Base-by-base conservation (phyloP, 1,284 basidiomycete genomes). In the Puccinia triticina region DNA sequence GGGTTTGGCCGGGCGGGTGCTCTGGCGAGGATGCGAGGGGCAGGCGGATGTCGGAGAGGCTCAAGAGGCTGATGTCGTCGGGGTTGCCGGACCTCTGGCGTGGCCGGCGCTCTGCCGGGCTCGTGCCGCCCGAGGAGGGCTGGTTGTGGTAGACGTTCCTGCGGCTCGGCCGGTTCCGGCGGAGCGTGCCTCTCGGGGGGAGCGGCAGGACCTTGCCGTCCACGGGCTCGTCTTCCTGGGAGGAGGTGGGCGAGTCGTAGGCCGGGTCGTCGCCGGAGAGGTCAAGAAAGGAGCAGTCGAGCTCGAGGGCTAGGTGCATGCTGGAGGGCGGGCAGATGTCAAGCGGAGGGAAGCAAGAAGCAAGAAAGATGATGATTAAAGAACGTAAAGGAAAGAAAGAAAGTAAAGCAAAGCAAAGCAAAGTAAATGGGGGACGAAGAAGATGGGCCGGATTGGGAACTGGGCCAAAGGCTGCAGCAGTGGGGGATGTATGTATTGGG, bases 241-340 rank as follows among this genome's bases (percentile, higher is more conserved):
- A 71, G 16, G 69, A 71, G 16, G 43, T 71, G n/a, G 69, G 69
- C 8, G 69, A 71, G n/a, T 50, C 43, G 29, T 71, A 48, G 3
- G 8, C 43, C 7, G 67, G 18, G 16, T 50, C 48, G 16, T 71
- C 40, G 18, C 50, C 29, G 2, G 69, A 50, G 16, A 71, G n/a
- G 69, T 71, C 69, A 34, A 71, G 69, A 50, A 71, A 48, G 4
- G 69, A 71, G n/a, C 69, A 71, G 43, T 50, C 69, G n/a, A 71
- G 69, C n/a, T 43, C 48, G 16, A 50, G 69, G 29, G 69, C 23
- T 1, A 69, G 1, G 66, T 69, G 8, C 69, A 71, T 71, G 12
- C 29, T 29, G 3, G 26, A 11, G 21, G 37, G 29, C 3, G 32
- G 14, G 16, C 26, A 46, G 29, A 61, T 11, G 14, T 32, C 1